A percentile compares a stretch with the other conserved stretches of the same genome.
Evolutionary conservation across 331 rosid genomes (phyloP).

Genomic region (Quercus phellos): DNA sequence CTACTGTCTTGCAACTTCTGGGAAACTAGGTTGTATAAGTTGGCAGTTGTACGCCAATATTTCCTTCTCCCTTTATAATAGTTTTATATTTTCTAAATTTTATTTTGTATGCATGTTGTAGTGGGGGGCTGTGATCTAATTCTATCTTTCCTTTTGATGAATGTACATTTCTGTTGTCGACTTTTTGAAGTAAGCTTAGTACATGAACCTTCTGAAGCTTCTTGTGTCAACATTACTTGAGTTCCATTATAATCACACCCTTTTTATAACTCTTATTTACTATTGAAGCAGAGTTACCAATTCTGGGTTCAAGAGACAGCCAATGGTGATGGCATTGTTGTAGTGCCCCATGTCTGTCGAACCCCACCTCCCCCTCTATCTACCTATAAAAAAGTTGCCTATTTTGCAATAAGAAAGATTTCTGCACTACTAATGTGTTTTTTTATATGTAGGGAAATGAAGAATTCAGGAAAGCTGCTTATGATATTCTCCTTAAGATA

Average conservation of each 20-base stretch:
- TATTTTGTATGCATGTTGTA: background rate
- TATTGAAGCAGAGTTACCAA: background rate
- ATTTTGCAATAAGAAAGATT: slow-evolving; percentile 9
- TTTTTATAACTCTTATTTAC: background rate
- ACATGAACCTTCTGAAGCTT: background rate
- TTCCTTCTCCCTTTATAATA: background rate
- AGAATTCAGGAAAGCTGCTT: slow-evolving; percentile 73
- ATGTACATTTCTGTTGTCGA: background rate
- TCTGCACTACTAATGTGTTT: slow-evolving; percentile 14
- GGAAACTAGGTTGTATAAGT: background rate
- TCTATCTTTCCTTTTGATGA: too few species aligned
- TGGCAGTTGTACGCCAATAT: background rate
- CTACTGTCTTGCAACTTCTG: background rate
- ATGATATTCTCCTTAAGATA: slow-evolving; percentile 57
- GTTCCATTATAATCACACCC: background rate
- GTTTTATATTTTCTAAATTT: background rate
- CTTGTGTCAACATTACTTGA: background rate
- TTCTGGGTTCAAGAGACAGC: background rate
- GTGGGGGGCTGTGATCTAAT: too few species aligned
- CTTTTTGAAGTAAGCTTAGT: background rate
- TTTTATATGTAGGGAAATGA: slow-evolving; percentile 57
- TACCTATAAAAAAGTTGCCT: background rate
- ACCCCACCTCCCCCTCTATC: too few species aligned
- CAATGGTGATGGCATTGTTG: too few species aligned
- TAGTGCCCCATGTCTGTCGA: too few species aligned